These are phyloP conservation scores for Noccaea bulbosa DNA, from an alignment of 345 rosid species.

Conservation along the genomic window DNA sequence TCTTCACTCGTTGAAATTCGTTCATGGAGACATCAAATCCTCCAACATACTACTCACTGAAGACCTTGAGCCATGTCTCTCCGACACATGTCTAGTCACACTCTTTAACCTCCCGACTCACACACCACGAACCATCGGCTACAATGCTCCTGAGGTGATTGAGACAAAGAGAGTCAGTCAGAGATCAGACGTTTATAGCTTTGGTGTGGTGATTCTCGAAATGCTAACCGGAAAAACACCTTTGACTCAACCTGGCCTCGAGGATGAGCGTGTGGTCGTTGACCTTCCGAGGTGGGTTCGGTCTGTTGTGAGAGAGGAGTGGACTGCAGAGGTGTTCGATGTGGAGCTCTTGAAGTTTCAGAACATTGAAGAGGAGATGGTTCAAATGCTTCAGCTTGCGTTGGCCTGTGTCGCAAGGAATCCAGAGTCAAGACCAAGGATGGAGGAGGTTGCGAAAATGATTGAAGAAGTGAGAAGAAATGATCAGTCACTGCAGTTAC, in stretches of 20 bases:
- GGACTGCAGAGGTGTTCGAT: conserved; percentile 92
- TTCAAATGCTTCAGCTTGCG: conserved; percentile 83
- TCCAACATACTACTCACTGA: conserved; percentile 66
- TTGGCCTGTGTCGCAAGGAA: conserved; percentile 64
- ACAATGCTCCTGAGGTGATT: conserved; percentile 75
- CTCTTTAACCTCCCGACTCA: conserved; percentile 59
- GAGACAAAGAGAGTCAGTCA: conserved; percentile 63
- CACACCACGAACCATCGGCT: conserved; percentile 58
- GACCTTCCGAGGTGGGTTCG: conserved; percentile 91
- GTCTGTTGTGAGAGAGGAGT: conserved; percentile 82
- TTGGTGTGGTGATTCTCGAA: conserved; percentile 80
- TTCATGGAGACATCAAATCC: conserved; percentile 80
- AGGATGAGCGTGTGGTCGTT: conserved; percentile 51
- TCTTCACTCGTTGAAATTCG: conserved; percentile 58
- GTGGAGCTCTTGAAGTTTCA: conserved; percentile 69
- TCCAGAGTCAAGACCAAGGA: conserved; percentile 63
- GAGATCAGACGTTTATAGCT: conserved; percentile 83
- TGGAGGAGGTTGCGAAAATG: conserved; percentile 69
- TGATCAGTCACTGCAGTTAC: conserved; percentile 44
- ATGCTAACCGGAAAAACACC: conserved; percentile 83
- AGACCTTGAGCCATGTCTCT: conserved; percentile 64
- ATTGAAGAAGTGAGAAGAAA: conserved; percentile 64
- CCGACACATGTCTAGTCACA: conserved; percentile 66
- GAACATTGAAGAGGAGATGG: conserved; percentile 80
- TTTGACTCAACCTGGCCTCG: conserved; percentile 58